Conservation (phyloP, 2,329 filamentous ascomycete genomes). For the Coniochaeta prunicola region DNA sequence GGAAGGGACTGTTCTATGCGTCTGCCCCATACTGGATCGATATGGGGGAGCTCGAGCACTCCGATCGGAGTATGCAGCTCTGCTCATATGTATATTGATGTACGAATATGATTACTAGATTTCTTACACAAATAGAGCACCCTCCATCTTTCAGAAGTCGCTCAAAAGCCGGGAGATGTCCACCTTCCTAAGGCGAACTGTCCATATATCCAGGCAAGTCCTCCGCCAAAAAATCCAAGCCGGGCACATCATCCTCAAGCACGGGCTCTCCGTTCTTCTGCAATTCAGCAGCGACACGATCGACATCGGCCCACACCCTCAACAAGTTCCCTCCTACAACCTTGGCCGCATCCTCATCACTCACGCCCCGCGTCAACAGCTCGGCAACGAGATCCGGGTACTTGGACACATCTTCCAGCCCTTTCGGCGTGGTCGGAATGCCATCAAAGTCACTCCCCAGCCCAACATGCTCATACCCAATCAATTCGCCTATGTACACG, state of each 20-base stretch:
- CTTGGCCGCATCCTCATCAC: constrained; percentile 65
- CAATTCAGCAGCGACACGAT: constrained; percentile 60
- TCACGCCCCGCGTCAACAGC: constrained; percentile 65
- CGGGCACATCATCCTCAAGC: constrained; percentile 44
- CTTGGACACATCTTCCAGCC: constrained; percentile 78
- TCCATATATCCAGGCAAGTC: background rate
- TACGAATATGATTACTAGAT: background rate
- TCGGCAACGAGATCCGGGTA: constrained; percentile 74
- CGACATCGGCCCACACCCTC: constrained; percentile 76
- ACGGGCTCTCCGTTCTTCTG: constrained; percentile 47
- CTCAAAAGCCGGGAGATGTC: background rate
- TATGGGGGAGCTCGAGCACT: background rate
- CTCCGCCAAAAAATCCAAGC: background rate
- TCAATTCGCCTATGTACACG: constrained; percentile 69
- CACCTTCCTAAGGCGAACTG: background rate
- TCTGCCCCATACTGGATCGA: background rate
- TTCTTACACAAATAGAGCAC: background rate
- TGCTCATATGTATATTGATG: background rate
- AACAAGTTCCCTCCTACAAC: constrained; percentile 75
- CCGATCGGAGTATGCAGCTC: background rate
- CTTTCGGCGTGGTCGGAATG: constrained; percentile 57
- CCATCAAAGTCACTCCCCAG: constrained; percentile 88
- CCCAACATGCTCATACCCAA: constrained; percentile 84
- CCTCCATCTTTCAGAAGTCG: background rate
- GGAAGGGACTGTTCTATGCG: background rate